These are phyloP conservation scores for Coniochaeta sp. DNA, from an alignment of 2,329 filamentous ascomycete genomes.

Conservation along the genomic window DNA sequence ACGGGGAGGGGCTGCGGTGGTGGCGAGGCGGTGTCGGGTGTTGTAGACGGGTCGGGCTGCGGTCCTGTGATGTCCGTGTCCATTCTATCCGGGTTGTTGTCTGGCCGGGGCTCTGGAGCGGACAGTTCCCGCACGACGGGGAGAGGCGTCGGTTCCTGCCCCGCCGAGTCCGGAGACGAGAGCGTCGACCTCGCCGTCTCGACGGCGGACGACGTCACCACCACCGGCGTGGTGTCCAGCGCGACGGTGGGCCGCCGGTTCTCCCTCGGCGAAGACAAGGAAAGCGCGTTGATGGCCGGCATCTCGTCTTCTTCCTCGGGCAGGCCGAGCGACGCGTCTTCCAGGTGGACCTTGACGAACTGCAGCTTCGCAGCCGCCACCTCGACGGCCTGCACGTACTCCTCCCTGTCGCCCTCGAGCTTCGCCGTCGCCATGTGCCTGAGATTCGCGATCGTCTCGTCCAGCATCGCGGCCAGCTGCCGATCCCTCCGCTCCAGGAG, in stretches of 20 bases:
- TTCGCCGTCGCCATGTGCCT: constrained; percentile 49
- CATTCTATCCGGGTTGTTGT: constrained; percentile 15
- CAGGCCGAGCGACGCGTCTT: constrained; percentile 35
- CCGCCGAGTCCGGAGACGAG: constrained; percentile 10
- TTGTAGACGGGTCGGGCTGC: constrained; percentile 15
- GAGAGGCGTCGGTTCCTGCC: neutral
- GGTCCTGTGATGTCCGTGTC: constrained; percentile 14
- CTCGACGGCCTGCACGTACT: constrained; percentile 47
- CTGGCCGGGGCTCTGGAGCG: neutral
- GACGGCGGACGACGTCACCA: constrained; percentile 16
- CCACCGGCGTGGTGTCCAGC: constrained; percentile 18
- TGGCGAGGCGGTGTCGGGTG: constrained; percentile 36
- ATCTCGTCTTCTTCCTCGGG: constrained; percentile 24
- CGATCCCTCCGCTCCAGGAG: constrained; percentile 59
- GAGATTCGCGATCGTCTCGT: constrained; percentile 56
- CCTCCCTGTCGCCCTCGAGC: constrained; percentile 37
- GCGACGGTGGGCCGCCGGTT: constrained; percentile 15
- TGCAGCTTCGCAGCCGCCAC: constrained; percentile 55
- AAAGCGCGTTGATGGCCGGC: constrained; percentile 9
- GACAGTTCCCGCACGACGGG: neutral
- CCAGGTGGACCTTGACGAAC: constrained; percentile 55
- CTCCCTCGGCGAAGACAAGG: constrained; percentile 13
- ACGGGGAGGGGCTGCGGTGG: constrained; percentile 60
- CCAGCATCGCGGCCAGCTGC: constrained; percentile 60
- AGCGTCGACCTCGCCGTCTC: constrained; percentile 13